Evolutionary conservation across 306 rosid species (phyloP).

Genomic region (Gleditsia sinensis): DNA sequence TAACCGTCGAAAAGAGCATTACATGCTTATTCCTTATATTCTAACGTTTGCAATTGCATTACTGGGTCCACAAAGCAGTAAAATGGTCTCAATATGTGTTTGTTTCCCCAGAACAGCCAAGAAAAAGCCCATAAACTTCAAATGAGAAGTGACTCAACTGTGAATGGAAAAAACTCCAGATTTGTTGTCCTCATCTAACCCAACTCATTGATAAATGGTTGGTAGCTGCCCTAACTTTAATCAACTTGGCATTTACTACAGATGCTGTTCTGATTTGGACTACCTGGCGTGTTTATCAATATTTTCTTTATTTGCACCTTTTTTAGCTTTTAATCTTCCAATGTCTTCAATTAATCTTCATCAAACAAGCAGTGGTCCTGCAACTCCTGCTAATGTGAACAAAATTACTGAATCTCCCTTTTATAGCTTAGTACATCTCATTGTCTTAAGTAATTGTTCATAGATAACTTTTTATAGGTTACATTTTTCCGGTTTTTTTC

Average conservation of each 20-base stretch:
- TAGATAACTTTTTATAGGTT: no score
- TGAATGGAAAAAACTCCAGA: neutral
- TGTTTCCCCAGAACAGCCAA: conserved; percentile 8
- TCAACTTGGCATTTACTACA: conserved; percentile 24
- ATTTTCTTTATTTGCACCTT: neutral
- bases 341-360: neutral
- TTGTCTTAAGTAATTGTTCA: no score
- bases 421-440: no score
- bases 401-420: no score
- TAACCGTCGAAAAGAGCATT: neutral
- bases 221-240: neutral
- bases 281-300: conserved; percentile 13
- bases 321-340: neutral
- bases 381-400: no score
- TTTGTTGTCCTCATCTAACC: neutral
- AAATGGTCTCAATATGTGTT: conserved; percentile 10
- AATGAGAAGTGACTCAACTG: neutral
- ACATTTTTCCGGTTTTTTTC: no score
- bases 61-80: conserved; percentile 24
- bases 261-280: neutral
- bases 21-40: neutral
- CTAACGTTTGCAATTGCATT: neutral
- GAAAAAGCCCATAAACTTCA: neutral
- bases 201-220: neutral
- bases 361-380: neutral